Evolutionary conservation across 2,329 filamentous ascomycete genomes (phyloP).

Genomic region (Aspergillus arachidicola): DNA sequence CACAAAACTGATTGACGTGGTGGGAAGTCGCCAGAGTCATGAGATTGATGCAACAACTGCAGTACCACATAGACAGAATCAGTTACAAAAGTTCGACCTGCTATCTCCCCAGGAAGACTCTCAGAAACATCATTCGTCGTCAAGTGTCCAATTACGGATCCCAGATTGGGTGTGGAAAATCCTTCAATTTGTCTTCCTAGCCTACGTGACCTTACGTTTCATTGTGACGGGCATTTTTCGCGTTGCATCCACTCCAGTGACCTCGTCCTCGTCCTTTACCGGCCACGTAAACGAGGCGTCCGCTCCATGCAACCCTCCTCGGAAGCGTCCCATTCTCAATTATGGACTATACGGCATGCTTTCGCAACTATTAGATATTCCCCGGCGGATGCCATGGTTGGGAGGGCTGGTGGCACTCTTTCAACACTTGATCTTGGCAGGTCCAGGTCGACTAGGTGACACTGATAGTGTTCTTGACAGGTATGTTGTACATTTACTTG

Average conservation of each 20-base stretch:
- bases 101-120: conserved; percentile 44
- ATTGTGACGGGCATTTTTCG: conserved; percentile 65
- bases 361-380: conserved; percentile 72
- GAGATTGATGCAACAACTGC: conserved; percentile 32
- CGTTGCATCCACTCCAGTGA: conserved; percentile 63
- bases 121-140: conserved; percentile 28
- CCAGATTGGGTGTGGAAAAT: conserved; percentile 53
- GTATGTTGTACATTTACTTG: conserved; percentile 61
- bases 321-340: conserved; percentile 66
- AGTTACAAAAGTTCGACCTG: conserved; percentile 61
- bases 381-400: conserved; percentile 88
- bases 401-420: conserved; percentile 72
- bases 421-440: conserved; percentile 72
- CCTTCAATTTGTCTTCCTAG: conserved; percentile 54
- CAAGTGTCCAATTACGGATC: conserved; percentile 35
- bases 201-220: conserved; percentile 66
- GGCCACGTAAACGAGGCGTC: conserved; percentile 32
- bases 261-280: conserved; percentile 28
- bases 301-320: conserved; percentile 32
- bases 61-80: conserved; percentile 38
- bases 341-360: conserved; percentile 78
- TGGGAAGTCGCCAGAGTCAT: conserved; percentile 33
- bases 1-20: conserved; percentile 65
- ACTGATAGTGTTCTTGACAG: conserved; percentile 82
- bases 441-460: conserved; percentile 74